phyloP scores from a whole-genome alignment of 345 rosid species.

The Brassica nigra region DNA sequence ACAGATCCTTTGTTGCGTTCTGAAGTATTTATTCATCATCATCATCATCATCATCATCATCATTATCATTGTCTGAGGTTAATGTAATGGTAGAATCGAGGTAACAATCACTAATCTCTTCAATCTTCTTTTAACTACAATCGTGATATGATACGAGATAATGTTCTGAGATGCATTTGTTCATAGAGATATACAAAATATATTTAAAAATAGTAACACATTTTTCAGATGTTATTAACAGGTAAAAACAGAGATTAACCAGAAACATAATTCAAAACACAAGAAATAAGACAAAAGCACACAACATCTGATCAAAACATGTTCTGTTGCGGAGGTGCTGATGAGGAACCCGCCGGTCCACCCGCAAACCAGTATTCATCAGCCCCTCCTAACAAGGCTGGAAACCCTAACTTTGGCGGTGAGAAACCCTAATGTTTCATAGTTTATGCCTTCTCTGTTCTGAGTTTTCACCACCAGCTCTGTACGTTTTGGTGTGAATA shows the following conservation, averaged over 20 bases:
- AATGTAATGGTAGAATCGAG: conserved; percentile 29
- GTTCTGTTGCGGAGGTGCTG: conserved; percentile 91
- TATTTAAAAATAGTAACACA: neutral
- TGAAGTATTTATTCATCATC: conserved; percentile 16
- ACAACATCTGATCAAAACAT: conserved; percentile 43
- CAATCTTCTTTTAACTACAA: neutral
- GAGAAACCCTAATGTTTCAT: neutral
- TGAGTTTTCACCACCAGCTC: neutral
- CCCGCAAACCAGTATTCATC: conserved; percentile 66
- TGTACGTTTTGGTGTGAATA: conserved; percentile 17
- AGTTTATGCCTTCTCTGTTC: neutral
- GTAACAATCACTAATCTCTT: conserved; percentile 29
- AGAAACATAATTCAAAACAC: conserved; percentile 24
- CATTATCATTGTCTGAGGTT: conserved; percentile 7
- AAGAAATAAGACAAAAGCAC: conserved; percentile 24
- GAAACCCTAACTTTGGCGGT: conserved; percentile 56
- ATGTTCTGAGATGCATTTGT: neutral
- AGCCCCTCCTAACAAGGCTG: conserved; percentile 73
- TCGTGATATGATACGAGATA: neutral
- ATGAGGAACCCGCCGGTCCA: conserved; percentile 76
- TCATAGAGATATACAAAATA: too few relatives aligned
- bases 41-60: neutral
- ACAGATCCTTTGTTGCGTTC: conserved; percentile 14
- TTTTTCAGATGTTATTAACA: conserved; percentile 24
- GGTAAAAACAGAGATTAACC: conserved; percentile 13